phyloP scores from a whole-genome alignment of 129 eudicot genomes.

The Flaveria sonorensis region DNA sequence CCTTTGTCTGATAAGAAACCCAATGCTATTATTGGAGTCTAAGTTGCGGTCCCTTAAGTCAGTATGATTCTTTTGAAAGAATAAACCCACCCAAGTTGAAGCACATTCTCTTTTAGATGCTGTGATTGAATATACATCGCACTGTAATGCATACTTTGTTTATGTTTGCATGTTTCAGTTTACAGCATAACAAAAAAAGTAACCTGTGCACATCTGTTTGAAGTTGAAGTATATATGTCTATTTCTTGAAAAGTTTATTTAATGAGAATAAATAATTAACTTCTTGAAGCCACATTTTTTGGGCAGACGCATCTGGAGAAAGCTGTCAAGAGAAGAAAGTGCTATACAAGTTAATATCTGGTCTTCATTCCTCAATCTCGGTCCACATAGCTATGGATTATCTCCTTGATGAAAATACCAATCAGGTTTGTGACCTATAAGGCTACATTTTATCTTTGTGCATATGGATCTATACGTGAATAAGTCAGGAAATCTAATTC shows the following conservation, averaged over 20 bases:
- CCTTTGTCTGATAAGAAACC: neutral
- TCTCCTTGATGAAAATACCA: slow-evolving; percentile 78
- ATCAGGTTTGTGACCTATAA: slow-evolving; percentile 53
- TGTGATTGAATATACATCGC: slow-evolving; percentile 10
- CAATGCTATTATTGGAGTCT: neutral
- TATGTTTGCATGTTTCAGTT: neutral
- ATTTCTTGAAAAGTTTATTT: neutral
- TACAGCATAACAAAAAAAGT: neutral
- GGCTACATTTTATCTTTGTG: slow-evolving; percentile 14
- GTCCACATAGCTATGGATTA: slow-evolving; percentile 89
- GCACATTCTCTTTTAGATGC: slow-evolving; percentile 9
- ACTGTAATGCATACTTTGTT: slow-evolving; percentile 9
- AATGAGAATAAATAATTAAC: neutral
- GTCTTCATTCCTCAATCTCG: slow-evolving; percentile 95
- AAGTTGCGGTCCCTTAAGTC: slow-evolving; percentile 1
- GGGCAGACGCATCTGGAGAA: slow-evolving; percentile 87
- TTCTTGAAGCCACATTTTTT: slow-evolving; percentile 7
- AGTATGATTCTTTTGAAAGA: neutral
- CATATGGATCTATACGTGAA: slow-evolving; percentile 2
- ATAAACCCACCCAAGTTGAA: slow-evolving; percentile 7
- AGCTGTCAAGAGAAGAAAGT: slow-evolving; percentile 91
- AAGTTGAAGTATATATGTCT: slow-evolving; percentile 11
- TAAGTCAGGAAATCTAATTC: neutral
- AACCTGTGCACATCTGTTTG: neutral
- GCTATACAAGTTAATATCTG: slow-evolving; percentile 89